phyloP scores from a whole-genome alignment of 768 basidiomycete genomes.

The Panaeolus papilionaceus region DNA sequence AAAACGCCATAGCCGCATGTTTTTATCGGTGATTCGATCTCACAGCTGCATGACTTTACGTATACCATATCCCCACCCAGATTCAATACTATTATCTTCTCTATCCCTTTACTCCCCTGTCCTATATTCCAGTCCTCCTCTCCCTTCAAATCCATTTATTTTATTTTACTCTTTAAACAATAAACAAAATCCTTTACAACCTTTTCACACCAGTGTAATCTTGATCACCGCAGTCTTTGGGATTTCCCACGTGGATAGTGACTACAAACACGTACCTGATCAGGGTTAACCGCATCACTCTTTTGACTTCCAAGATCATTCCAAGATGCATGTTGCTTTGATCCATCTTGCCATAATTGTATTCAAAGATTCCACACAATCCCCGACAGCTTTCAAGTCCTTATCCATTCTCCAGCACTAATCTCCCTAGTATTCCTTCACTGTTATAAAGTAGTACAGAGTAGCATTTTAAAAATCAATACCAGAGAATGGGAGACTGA shows the following conservation, averaged over 20 bases:
- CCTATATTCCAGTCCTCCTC: background rate
- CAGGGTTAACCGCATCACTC: slow-evolving; percentile 20
- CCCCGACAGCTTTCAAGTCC: slow-evolving; percentile 20
- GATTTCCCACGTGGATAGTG: slow-evolving; percentile 19
- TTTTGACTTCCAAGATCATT: slow-evolving; percentile 28
- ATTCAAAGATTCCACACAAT: slow-evolving; percentile 25
- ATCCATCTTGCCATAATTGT: slow-evolving; percentile 6
- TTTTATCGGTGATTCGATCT: slow-evolving; percentile 23
- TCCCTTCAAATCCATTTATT: background rate
- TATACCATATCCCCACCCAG: slow-evolving; percentile 7
- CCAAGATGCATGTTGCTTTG: slow-evolving; percentile 27
- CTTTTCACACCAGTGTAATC: background rate
- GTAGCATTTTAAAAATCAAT: no score
- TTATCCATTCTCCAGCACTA: background rate
- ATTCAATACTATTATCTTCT: slow-evolving; percentile 6
- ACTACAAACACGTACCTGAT: slow-evolving; percentile 27
- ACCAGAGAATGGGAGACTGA: no score
- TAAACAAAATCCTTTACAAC: background rate
- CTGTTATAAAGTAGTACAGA: background rate
- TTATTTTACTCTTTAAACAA: background rate
- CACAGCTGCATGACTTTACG: slow-evolving; percentile 15
- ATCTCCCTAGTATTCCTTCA: background rate
- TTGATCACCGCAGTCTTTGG: slow-evolving; percentile 3
- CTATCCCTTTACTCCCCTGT: background rate
- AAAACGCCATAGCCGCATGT: slow-evolving; percentile 25